Conservation (phyloP, 208 protist genomes). For the Lotmaria passim region DNA sequence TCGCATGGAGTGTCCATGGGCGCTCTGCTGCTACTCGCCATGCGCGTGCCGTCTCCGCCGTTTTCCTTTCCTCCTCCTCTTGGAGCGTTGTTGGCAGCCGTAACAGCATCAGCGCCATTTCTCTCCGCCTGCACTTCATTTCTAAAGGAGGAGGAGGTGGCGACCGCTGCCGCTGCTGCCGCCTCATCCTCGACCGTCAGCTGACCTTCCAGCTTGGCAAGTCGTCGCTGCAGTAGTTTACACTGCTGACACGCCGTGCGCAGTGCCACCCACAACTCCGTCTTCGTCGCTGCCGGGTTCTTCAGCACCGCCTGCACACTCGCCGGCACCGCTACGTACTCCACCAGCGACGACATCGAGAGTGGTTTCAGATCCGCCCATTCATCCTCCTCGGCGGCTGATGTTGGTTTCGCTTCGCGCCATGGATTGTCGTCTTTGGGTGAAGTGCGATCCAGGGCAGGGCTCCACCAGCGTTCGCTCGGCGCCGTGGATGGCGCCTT, state of each 20-base stretch:
- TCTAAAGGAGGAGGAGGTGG: neutral
- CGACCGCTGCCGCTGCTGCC: neutral
- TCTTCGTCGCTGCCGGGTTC: slow-evolving; percentile 23
- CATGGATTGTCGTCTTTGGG: neutral
- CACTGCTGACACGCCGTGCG: slow-evolving; percentile 24
- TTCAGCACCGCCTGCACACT: slow-evolving; percentile 24
- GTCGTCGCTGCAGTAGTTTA: neutral
- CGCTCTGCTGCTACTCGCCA: no score
- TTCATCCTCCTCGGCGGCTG: neutral
- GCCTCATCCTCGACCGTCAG: neutral
- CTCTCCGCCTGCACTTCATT: neutral
- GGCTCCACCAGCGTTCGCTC: no score
- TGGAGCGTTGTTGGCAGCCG: neutral
- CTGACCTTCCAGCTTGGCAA: neutral
- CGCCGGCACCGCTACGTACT: slow-evolving; percentile 18
- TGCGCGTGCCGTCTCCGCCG: no score
- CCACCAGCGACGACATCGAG: slow-evolving; percentile 1
- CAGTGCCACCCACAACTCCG: slow-evolving; percentile 31
- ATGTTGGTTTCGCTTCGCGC: no score
- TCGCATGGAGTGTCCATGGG: no score
- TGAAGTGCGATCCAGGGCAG: no score
- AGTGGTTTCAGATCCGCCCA: neutral
- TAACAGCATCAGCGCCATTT: neutral
- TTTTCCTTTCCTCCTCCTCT: no score
- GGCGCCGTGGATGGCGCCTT: no score